These are phyloP conservation scores for Fusarium sp. DNA, from an alignment of 2,329 filamentous ascomycete species.

Conservation along the genomic window DNA sequence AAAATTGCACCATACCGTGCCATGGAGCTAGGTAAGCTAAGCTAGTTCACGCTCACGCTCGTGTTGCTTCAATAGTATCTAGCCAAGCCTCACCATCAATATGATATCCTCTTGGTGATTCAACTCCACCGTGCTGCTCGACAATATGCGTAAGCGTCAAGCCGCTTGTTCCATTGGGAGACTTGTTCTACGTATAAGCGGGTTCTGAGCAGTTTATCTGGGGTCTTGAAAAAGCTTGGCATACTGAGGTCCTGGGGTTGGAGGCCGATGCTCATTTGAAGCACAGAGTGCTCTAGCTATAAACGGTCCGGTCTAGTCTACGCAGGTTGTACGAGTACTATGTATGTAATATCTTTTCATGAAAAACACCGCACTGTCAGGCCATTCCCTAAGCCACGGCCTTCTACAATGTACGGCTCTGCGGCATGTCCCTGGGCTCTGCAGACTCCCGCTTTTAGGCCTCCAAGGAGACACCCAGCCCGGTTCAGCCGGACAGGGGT, in stretches of 20 bases:
- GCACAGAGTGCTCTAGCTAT: background rate
- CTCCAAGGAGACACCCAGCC: conserved; percentile 10
- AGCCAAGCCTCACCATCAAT: conserved; percentile 38
- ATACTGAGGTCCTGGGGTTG: conserved; percentile 10
- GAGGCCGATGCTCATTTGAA: conserved; percentile 5
- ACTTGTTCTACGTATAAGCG: conserved; percentile 19
- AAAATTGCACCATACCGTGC: conserved; percentile 27
- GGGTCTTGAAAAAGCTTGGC: conserved; percentile 31
- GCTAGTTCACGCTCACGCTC: conserved; percentile 18
- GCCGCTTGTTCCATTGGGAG: conserved; percentile 15
- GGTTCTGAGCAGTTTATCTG: conserved; percentile 19
- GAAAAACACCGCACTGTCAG: background rate
- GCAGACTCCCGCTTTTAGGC: background rate
- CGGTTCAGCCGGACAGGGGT: conserved; percentile 29
- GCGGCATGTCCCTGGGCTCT: conserved; percentile 6
- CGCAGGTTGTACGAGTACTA: no score
- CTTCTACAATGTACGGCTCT: background rate
- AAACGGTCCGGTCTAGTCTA: background rate
- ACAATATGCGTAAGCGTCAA: conserved; percentile 27
- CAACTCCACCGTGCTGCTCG: conserved; percentile 31
- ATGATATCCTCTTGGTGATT: conserved; percentile 22
- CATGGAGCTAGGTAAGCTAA: conserved; percentile 14
- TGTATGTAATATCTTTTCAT: background rate
- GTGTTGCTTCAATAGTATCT: conserved; percentile 31
- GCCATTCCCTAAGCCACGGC: background rate